A percentile compares a stretch with the other conserved stretches of the same genome.
Conservation (phyloP, 805 yeast genomes). For the Candida corydali region DNA sequence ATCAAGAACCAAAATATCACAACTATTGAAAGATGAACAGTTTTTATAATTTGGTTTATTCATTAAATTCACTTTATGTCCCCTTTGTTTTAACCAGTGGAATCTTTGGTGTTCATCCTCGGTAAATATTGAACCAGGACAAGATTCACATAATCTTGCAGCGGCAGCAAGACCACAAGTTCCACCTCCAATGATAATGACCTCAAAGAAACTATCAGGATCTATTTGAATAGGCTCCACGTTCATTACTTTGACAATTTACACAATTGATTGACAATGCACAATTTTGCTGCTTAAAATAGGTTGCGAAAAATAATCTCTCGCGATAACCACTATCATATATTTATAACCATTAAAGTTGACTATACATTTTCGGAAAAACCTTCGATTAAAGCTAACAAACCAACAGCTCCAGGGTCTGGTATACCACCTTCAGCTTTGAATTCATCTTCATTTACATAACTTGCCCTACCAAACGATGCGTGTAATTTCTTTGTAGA, state of each 20-base stretch:
- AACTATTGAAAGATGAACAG: constrained; percentile 13
- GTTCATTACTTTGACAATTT: constrained; percentile 5
- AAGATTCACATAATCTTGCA: constrained; percentile 38
- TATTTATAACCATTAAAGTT: constrained; percentile 6
- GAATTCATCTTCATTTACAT: constrained; percentile 64
- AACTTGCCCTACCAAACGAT: constrained; percentile 90
- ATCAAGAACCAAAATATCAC: constrained; percentile 36
- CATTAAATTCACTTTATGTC: constrained; percentile 22
- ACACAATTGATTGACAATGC: too few species aligned
- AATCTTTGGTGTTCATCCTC: constrained; percentile 46
- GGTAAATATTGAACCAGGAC: constrained; percentile 41
- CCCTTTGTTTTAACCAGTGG: constrained; percentile 39
- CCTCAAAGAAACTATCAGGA: constrained; percentile 25
- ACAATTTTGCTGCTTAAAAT: constrained; percentile 4
- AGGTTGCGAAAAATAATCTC: constrained; percentile 4
- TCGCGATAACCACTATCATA: constrained; percentile 6
- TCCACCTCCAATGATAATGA: constrained; percentile 43
- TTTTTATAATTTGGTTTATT: constrained; percentile 11
- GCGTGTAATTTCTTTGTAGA: constrained; percentile 73
- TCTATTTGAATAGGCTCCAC: constrained; percentile 7
- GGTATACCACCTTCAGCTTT: constrained; percentile 69
- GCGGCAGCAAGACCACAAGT: constrained; percentile 42
- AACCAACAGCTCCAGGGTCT: constrained; percentile 93
- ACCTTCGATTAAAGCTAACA: constrained; percentile 57
- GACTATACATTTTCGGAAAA: constrained; percentile 13